Base-by-base conservation (phyloP, 805 yeast genomes). In the Barnettozyma sucrosica region DNA sequence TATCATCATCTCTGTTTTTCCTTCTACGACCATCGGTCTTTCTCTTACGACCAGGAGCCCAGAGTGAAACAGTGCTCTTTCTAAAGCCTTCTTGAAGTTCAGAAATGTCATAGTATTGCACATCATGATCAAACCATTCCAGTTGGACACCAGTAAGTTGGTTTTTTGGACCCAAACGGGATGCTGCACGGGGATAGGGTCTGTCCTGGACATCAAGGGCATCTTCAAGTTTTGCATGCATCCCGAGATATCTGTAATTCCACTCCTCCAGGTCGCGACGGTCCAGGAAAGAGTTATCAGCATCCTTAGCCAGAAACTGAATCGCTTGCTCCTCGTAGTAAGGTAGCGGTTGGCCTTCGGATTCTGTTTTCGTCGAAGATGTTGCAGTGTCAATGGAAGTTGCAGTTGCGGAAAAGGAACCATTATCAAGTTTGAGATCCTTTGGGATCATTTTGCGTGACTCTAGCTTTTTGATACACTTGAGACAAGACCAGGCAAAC, bases 401-500 rank as follows among this genome's bases (percentile, higher is more conserved):
- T 36, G 13, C 21, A 18, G 26, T n/a, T 4, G 26, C 14, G 21
- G 40, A 21, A 21, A 23, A 23, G 8, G 25, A 23, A 23, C 25
- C 8, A 16, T 14, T 21, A 5, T 20, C 40, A 21, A 21, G 10
- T 10, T 39, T 25, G 21, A 24, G 3, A 13, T 39, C 23, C 25
- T 21, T 60, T 3, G 54, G 50, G 28, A 57, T 44, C 48, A 43
- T 43, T 44, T 50, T 60, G 55, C 34, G 47, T 23, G 21, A 41
- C 43, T 50, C 63, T n/a, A 50, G 53, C 28, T 69, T 74, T 54
- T 79, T 76, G n/a, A 83, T 73, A 67, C 97, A 89, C 5, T 69
- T 62, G 25, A 87, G 90, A 69, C 97, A 89, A 23, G 88, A 76
- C 97, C 97, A 90, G 8, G 89, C 86, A 61, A 88, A 85, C 1